Base-by-base conservation (phyloP, 164 flowering plant species). In the Brasenia schreberi region DNA sequence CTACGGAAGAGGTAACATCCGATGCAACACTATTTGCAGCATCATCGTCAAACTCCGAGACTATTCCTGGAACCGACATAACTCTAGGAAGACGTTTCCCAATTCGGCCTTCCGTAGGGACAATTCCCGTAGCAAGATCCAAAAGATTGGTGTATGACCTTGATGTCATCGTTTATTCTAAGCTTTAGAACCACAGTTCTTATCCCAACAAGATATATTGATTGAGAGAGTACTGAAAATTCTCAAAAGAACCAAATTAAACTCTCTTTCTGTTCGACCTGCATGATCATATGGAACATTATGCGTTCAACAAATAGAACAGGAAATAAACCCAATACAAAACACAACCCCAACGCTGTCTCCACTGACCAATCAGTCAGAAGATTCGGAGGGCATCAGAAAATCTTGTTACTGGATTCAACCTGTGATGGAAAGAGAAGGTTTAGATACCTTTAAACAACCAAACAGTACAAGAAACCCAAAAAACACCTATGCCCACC, bases 111-210 rank as follows among this genome's bases (percentile, higher is more conserved):
- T 81, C 76, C 58, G 65, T 78, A 59, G 89, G 86, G 65, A 85
- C 84, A 72, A 85, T 86, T 44, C 94, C 90, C 0, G 87, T 81
- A 18, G 87, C 94, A 58, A 88, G 84, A 81, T 88, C 94, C 68
- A 88, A 76, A 42, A 88, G 84, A 76, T 88, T 88, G 56, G 94
- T 84, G 75, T 86, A 86, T 69, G 94, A 88, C 78, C 81, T 83
- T 5, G 94, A 88, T 79, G 86, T 74, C 90, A 88, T 88, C 63
- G 19, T 61, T 61, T 12, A n/a, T 5, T 14, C 56, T 4, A 33
- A 33, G 39, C 2, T 33, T 33, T 33, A 33, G 39, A 33, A 3
- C 39, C 39, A 33, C 16, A 14, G 16, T 49, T 49, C 56, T 49
- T 9, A 14, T 14, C 12, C 56, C 56, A 49, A 49, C 56, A 49